Base-by-base conservation (phyloP, 2,329 filamentous ascomycete genomes). In the Elsinoe necatrix region DNA sequence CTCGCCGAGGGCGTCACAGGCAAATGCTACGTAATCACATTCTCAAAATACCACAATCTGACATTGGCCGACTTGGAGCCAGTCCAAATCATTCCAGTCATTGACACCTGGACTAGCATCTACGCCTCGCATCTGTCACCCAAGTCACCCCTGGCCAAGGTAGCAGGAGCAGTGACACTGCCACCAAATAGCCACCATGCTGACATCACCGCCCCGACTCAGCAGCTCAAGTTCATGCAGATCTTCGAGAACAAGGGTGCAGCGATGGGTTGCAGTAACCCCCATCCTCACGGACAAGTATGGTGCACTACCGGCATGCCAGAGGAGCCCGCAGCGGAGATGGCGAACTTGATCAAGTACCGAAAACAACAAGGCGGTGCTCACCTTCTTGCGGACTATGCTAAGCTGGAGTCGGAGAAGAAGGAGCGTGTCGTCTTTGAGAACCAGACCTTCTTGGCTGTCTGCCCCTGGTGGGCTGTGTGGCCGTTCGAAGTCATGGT, bases 221-320 rank as follows among this genome's bases (percentile, higher is more conserved):
- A 87, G 55, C 89, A 95, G 72, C 89, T 95, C 65, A 83, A 87
- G 55, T 97, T 95, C 74, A 96, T 98, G 91, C 93, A 98, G 69
- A 97, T 98, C 62, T 98, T 98, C 61, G 93, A 98, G 75, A 98
- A 98, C 77, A 98, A 98, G 74, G 93, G 93, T 54, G 84, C 87
- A 0, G 89, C 92, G 9, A 98, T 98, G 93, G 93, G 93, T 54
- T 98, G 93, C 76, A 97, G 92, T 1, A 98, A 98, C 70, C 93
- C 93, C 0, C 93, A 98, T 70, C 93, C 93, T 0, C 93, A 98
- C 73, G 92, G 93, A 58, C 93, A 98, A 71, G 80, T 96, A 61
- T 98, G 93, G 93, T 93, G 89, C 1, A 95, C 91, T 0, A 95
- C 89, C 20, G 86, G 84, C 5, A 75, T 96, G 63, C 93, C 93